Evolutionary conservation across 2,329 filamentous ascomycete species (phyloP).

Genomic region (Dactylellina cionopaga): DNA sequence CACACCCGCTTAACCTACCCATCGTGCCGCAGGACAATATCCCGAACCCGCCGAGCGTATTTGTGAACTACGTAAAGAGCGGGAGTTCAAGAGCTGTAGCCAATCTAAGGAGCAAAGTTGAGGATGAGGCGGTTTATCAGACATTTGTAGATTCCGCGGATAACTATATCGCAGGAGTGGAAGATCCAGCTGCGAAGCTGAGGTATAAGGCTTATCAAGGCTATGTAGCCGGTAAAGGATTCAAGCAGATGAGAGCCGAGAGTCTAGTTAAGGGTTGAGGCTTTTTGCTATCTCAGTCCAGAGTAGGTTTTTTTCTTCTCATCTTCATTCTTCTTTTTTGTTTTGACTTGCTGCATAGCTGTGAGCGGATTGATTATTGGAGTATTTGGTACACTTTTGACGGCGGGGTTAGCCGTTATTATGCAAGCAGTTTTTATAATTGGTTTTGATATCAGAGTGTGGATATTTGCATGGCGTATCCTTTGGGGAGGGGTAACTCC

Average conservation of each 20-base stretch:
- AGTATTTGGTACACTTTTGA: no score
- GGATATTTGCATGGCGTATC: no score
- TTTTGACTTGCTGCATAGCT: neutral
- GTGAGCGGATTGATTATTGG: neutral
- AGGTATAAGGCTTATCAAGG: slow-evolving; percentile 95
- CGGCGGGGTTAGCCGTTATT: no score
- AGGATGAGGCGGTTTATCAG: slow-evolving; percentile 76
- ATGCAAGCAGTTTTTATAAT: no score
- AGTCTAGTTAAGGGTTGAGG: slow-evolving; percentile 38
- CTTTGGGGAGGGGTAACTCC: no score
- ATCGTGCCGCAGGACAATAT: slow-evolving; percentile 72
- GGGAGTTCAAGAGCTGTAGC: slow-evolving; percentile 55
- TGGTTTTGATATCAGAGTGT: no score
- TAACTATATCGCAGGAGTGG: slow-evolving; percentile 85
- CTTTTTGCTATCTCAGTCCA: neutral
- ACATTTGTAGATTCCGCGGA: slow-evolving; percentile 81
- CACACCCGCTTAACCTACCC: slow-evolving; percentile 86
- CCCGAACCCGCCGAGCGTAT: slow-evolving; percentile 62
- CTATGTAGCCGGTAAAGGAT: slow-evolving; percentile 72
- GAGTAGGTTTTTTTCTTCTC: neutral
- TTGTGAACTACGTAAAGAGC: slow-evolving; percentile 55
- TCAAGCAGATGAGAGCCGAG: slow-evolving; percentile 53
- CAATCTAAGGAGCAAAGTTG: slow-evolving; percentile 67
- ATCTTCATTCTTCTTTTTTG: neutral
- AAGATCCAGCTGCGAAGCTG: slow-evolving; percentile 84